A percentile compares a stretch with the other conserved stretches of the same genome.
Conservation (phyloP, 208 protist genomes). For the Acanthamoeba lugdunensis region DNA sequence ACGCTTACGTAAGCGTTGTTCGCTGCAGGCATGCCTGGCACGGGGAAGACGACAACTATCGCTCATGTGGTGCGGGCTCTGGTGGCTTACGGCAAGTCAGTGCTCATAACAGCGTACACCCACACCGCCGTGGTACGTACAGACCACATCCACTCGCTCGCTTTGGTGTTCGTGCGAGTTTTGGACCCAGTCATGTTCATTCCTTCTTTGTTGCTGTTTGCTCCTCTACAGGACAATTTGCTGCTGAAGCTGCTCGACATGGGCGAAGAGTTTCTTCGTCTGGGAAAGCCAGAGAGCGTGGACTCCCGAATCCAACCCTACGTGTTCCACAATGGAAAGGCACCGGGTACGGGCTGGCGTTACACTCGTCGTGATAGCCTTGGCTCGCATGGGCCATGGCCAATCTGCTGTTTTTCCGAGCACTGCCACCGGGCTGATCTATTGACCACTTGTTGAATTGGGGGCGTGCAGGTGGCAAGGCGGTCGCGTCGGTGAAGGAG, state of each 20-base stretch:
- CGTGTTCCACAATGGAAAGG: constrained; percentile 67
- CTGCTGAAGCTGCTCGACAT: constrained; percentile 82
- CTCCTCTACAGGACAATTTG: constrained; percentile 79
- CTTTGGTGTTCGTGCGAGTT: no score
- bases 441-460: background rate
- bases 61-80: constrained; percentile 80
- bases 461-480: background rate
- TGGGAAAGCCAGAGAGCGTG: constrained; percentile 77
- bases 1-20: no score
- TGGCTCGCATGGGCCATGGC: no score
- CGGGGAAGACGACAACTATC: constrained; percentile 88
- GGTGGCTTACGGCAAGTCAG: constrained; percentile 66
- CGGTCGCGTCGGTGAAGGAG: constrained; percentile 52
- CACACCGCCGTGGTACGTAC: constrained; percentile 86
- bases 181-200: background rate
- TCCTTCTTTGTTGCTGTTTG: background rate
- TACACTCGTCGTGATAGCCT: background rate
- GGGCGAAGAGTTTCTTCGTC: constrained; percentile 81
- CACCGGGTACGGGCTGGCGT: constrained; percentile 10
- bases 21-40: constrained; percentile 85
- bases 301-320: constrained; percentile 71
- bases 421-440: background rate
- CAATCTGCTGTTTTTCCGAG: no score
- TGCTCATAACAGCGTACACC: constrained; percentile 87
- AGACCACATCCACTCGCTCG: background rate